Percentiles rank a stretch among this genome's conserved stretches.
Evolutionary conservation across 208 protist genomes (phyloP).

Genomic region (Acanthamoeba royreba): DNA sequence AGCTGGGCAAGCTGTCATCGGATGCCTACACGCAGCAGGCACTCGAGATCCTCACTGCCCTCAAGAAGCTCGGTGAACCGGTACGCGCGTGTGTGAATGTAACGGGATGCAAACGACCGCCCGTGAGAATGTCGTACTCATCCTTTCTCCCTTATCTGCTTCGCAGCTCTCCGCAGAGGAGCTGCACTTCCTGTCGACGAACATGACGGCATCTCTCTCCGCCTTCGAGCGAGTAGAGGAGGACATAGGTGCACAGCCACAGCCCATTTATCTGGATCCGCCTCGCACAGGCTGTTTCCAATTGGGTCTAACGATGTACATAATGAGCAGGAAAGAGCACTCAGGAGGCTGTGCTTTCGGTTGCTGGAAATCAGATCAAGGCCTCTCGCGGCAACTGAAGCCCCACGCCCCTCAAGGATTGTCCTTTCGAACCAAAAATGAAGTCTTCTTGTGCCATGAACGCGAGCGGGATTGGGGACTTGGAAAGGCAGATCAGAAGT

Average conservation of each 20-base stretch:
- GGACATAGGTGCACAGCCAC: background rate
- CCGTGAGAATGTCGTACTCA: no score
- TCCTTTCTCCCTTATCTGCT: background rate
- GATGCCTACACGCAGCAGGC: constrained; percentile 45
- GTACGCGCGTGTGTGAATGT: background rate
- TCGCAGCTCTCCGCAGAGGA: constrained; percentile 67
- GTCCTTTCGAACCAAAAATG: background rate
- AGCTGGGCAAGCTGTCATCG: constrained; percentile 72
- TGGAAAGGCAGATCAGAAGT: background rate
- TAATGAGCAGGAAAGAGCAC: constrained; percentile 16
- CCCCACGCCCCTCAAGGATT: background rate
- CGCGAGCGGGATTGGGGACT: constrained; percentile 83
- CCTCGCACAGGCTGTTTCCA: background rate
- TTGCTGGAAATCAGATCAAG: constrained; percentile 66
- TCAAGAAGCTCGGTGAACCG: constrained; percentile 76
- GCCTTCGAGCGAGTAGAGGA: background rate
- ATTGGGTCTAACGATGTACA: background rate
- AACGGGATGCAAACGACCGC: background rate
- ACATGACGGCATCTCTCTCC: constrained; percentile 48
- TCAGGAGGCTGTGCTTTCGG: constrained; percentile 59
- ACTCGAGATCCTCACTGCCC: constrained; percentile 76
- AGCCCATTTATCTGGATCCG: background rate
- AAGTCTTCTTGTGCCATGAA: background rate
- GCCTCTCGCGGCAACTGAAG: background rate
- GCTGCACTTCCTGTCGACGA: constrained; percentile 58